Conservation (phyloP, 164 flowering plant species). For the Berberis vulgaris region DNA sequence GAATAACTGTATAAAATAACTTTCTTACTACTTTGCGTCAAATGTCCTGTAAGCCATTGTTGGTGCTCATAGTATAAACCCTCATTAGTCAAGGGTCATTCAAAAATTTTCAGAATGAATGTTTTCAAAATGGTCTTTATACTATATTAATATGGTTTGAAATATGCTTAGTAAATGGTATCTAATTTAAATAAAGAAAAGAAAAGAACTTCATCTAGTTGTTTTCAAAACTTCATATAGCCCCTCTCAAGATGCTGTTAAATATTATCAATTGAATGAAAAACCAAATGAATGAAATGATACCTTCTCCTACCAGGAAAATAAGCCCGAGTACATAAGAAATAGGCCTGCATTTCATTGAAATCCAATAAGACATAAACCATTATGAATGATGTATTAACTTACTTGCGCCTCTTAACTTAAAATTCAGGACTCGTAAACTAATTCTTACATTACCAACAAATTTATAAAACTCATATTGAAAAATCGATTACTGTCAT, state of each 20-base stretch:
- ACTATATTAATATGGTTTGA: not conserved
- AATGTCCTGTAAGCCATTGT: conserved; percentile 72
- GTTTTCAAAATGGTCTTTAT: not conserved
- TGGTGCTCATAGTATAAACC: conserved; percentile 24
- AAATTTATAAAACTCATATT: conserved; percentile 28
- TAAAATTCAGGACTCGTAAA: not conserved
- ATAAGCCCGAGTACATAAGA: conserved; percentile 57
- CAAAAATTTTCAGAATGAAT: not conserved
- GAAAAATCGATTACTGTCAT: conserved; percentile 16
- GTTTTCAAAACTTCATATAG: not conserved
- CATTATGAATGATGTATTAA: not conserved
- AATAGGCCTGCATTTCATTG: conserved; percentile 45
- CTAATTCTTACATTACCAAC: not conserved
- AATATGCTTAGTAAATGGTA: not conserved
- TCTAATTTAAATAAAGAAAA: not conserved
- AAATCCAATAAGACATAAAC: not conserved
- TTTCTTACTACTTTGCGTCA: conserved; percentile 29
- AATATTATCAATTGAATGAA: not conserved
- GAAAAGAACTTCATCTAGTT: not conserved
- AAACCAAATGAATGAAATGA: not conserved
- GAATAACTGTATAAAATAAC: conserved; percentile 33
- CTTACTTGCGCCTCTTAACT: not conserved
- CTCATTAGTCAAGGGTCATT: not conserved
- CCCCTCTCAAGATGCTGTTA: not conserved
- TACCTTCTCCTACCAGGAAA: conserved; percentile 62